Conservation (phyloP, 2,329 filamentous ascomycete species). For the Delphinella strobiligena region DNA sequence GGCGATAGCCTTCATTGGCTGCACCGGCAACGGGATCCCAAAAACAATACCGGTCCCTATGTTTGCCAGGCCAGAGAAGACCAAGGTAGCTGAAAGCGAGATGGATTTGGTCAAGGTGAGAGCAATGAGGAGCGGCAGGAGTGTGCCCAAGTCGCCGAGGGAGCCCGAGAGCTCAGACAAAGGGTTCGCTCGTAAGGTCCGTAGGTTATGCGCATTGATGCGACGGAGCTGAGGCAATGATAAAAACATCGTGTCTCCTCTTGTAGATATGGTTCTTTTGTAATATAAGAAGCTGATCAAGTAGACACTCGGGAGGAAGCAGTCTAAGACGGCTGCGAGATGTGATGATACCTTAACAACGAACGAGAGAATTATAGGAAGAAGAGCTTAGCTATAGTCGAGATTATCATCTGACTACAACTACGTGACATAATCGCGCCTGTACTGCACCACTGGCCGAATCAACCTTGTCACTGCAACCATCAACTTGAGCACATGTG, state of each 20-base stretch:
- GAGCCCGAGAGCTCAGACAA: conserved; percentile 77
- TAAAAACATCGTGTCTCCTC: conserved; percentile 8
- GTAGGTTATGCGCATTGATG: conserved; percentile 37
- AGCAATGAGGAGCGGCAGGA: conserved; percentile 80
- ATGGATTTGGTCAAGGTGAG: conserved; percentile 69
- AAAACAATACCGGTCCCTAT: conserved; percentile 71
- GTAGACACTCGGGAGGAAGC: too few relatives aligned
- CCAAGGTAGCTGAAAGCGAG: conserved; percentile 67
- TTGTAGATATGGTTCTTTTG: too few relatives aligned
- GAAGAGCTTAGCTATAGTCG: too few relatives aligned
- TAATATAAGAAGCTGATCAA: too few relatives aligned
- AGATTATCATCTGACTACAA: too few relatives aligned
- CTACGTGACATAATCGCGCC: too few relatives aligned
- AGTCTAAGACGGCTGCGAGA: too few relatives aligned
- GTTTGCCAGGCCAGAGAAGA: conserved; percentile 83
- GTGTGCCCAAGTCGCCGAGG: conserved; percentile 77
- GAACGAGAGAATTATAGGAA: too few relatives aligned
- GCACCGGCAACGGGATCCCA: conserved; percentile 80
- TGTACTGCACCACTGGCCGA: too few relatives aligned
- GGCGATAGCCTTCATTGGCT: conserved; percentile 84
- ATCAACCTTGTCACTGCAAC: too few relatives aligned
- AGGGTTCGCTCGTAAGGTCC: conserved; percentile 43
- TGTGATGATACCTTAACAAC: too few relatives aligned
- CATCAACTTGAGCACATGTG: too few relatives aligned
- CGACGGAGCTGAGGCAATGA: conserved; percentile 14